Evolutionary conservation across 192 early-diverging fungal species (phyloP), one percentile per base, ranked within the genome.

Genomic region (Allomyces macrogynus): DNA sequence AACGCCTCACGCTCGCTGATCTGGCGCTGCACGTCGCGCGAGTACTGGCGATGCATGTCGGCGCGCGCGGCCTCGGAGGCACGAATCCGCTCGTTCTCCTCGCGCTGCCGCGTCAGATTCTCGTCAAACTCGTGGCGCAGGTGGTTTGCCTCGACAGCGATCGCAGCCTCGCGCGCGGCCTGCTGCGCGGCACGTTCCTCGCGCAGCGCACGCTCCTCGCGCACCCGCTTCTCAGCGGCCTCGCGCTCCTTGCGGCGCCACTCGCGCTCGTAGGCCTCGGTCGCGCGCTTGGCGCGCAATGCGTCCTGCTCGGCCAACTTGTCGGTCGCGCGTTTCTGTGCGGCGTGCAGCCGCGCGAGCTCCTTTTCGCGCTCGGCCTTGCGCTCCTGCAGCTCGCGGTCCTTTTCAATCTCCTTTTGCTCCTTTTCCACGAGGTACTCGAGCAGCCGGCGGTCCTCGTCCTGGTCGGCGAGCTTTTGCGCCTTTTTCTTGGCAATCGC

Each of bases 251-350:
- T 80, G 24, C 74, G 61, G 25, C 81, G 69, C 75, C 78, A 82
- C 24, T 82, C 81, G 22, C 81, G 69, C 63, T 82, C 81, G 72
- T 82, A 78, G 3, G 78, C 75, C 65, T 82, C 81, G 65, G 64
- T 75, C 8, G 81, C 81, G 12, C 81, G 69, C 42, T 73, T 72
- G 22, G 81, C 77, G 2, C 81, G 71, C 54, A 82, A 64, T 1
- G 77, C 76, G 63, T 82, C 81, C 64, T 78, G 77, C 40, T 78
- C 73, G 5, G 81, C 79, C 70, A 81, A 79, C 63, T 82, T 82
- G 65, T 82, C 81, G 43, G 73, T 12, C 43, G 70, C 76, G 68
- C 79, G 81, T 63, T 82, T 73, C 65, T 82, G 81, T 4, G 78
- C 78, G 23, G 81, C 81, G 18, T 79, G 66, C 24, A 82, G 67